phyloP scores from a whole-genome alignment of 768 basidiomycete species.

The Xerocomellus amylosporus region DNA sequence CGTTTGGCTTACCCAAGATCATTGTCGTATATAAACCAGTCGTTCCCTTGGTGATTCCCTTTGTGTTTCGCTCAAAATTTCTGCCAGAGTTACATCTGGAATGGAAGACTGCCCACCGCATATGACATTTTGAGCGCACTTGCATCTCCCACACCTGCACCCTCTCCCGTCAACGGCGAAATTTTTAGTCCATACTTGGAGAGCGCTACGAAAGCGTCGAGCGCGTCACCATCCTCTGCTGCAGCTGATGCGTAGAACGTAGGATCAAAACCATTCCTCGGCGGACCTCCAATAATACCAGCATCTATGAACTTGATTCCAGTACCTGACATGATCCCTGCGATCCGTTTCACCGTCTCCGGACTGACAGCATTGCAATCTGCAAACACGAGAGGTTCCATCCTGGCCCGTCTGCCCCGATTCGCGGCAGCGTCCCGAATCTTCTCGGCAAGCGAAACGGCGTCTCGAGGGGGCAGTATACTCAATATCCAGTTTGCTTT shows the following conservation, averaged over 20 bases:
- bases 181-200: slow-evolving; percentile 45
- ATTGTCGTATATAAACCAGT: slow-evolving; percentile 53
- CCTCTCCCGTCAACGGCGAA: slow-evolving; percentile 45
- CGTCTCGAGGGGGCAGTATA: slow-evolving; percentile 57
- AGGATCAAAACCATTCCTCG: slow-evolving; percentile 46
- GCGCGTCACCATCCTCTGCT: slow-evolving; percentile 27
- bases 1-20: slow-evolving; percentile 44
- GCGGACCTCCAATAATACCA: slow-evolving; percentile 56
- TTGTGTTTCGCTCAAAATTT: background rate
- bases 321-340: slow-evolving; percentile 40
- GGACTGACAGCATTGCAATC: slow-evolving; percentile 62
- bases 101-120: slow-evolving; percentile 40
- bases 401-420: background rate
- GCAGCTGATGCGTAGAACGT: slow-evolving; percentile 53
- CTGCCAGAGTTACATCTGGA: background rate
- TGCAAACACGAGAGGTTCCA: slow-evolving; percentile 37
- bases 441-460: slow-evolving; percentile 42
- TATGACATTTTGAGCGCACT: slow-evolving; percentile 67
- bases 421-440: slow-evolving; percentile 8
- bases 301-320: slow-evolving; percentile 51
- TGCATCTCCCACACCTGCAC: slow-evolving; percentile 51
- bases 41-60: slow-evolving; percentile 58
- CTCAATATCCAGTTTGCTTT: slow-evolving; percentile 49
- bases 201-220: slow-evolving; percentile 42
- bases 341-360: slow-evolving; percentile 46